Conservation (phyloP, 2,329 filamentous ascomycete species). For the Calonectria montana region DNA sequence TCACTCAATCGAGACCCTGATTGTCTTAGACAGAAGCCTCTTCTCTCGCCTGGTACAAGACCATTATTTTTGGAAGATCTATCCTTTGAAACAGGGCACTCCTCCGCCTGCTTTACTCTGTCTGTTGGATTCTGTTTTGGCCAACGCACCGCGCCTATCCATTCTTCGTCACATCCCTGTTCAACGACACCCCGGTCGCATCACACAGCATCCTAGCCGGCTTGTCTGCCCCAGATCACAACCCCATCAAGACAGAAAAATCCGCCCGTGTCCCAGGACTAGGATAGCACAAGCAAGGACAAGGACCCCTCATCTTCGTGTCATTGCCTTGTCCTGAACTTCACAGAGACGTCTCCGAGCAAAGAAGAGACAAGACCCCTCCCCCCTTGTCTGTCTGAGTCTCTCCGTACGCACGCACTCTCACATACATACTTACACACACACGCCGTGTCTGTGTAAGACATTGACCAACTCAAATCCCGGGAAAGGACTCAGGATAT, state of each 20-base stretch:
- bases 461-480: conserved; percentile 42
- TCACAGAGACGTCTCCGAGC: neutral
- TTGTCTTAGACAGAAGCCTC: conserved; percentile 8
- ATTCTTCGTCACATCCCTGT: conserved; percentile 20
- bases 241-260: conserved; percentile 23
- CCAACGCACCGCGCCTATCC: conserved; percentile 19
- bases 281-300: conserved; percentile 6
- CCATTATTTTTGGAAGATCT: neutral
- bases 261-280: conserved; percentile 20
- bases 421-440: conserved; percentile 15
- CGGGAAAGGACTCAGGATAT: conserved; percentile 20
- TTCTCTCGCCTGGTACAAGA: neutral
- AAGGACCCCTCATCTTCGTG: conserved; percentile 18
- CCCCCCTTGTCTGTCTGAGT: conserved; percentile 12
- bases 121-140: conserved; percentile 10
- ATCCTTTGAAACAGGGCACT: conserved; percentile 1
- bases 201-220: conserved; percentile 21
- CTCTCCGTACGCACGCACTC: conserved; percentile 23
- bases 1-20: conserved; percentile 2
- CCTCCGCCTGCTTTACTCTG: conserved; percentile 7
- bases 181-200: conserved; percentile 21
- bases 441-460: conserved; percentile 35
- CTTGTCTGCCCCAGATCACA: conserved; percentile 24
- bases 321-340: conserved; percentile 16
- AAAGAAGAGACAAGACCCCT: conserved; percentile 6